Base-by-base conservation (phyloP, 306 rosid genomes). In the Spatholobus suberectus region DNA sequence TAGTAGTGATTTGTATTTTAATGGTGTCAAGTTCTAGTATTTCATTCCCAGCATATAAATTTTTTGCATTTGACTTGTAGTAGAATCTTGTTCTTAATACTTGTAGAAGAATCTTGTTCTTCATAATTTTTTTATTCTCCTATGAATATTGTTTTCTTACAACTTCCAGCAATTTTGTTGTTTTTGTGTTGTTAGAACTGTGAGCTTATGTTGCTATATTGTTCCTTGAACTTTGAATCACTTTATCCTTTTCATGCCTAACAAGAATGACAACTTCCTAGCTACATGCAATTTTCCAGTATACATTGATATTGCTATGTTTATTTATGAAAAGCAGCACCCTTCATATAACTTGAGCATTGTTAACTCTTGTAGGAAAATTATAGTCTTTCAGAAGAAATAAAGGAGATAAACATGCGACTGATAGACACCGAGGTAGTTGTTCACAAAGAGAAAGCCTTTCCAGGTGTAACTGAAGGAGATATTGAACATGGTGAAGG, bases 381-480 rank as follows among this genome's bases (percentile, higher is more conserved):
- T 40, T 8, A 5, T 58, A 34, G 46, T 73, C 61, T 86, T 49
- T 27, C 9, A 7, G 81, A 82, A 74, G 89, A 86, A 82, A 82
- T 86, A 73, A 59, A 54, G 69, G 68, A 58, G 75, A 76, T 86
- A 68, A 86, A 86, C 82, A 70, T 37, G n/a, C 55, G 6, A 59
- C 27, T 86, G 40, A 55, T 82, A 41, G 89, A 82, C 58, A 73
- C 76, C 21, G 81, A 73, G 75, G 49, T 82, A 40, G 84, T 78
- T 17, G 9, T 82, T 37, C 15, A 41, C 34, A 85, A 66, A 65
- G 81, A 18, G 23, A 62, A 46, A 35, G 54, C 12, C 34, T 57
- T 55, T 65, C 49, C 73, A 46, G 8, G 54, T 77, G 52, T 69
- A 1, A 17, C 29, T 61, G 54, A 62, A 62, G 69, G 4, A 61